Conservation (phyloP, 257 asterid species). For the Capsicum pubescens region DNA sequence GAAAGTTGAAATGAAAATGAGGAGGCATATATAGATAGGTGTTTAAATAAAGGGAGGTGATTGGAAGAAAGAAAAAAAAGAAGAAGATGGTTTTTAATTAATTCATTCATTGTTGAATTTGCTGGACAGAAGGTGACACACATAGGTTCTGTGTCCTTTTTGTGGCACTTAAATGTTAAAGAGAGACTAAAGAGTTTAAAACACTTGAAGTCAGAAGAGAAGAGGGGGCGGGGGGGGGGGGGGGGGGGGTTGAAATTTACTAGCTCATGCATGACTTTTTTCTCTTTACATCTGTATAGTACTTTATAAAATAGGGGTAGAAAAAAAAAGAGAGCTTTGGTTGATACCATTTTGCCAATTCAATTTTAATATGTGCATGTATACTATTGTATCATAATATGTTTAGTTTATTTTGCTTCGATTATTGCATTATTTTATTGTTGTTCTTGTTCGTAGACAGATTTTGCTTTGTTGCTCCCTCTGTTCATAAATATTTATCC, state of each 20-base stretch:
- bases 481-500: too few species aligned
- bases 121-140: slow-evolving; percentile 25
- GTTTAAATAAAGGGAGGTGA: slow-evolving; percentile 33
- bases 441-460: too few species aligned
- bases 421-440: too few species aligned
- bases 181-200: neutral
- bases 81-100: slow-evolving; percentile 2
- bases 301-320: neutral
- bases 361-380: neutral
- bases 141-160: slow-evolving; percentile 6
- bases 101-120: slow-evolving; percentile 17
- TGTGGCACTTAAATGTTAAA: slow-evolving; percentile 27
- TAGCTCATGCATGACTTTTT: neutral
- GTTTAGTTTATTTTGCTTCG: too few species aligned
- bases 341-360: neutral
- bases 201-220: neutral
- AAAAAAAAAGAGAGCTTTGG: neutral
- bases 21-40: slow-evolving; percentile 7
- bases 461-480: too few species aligned
- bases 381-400: neutral
- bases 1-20: slow-evolving; percentile 7
- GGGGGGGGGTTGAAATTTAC: neutral
- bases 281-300: neutral
- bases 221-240: too few species aligned
- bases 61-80: neutral